Evolutionary conservation across 192 early-diverging fungal genomes (phyloP), one percentile per base, ranked within the genome.

Genomic region (Globomyces pollinis-pini): DNA sequence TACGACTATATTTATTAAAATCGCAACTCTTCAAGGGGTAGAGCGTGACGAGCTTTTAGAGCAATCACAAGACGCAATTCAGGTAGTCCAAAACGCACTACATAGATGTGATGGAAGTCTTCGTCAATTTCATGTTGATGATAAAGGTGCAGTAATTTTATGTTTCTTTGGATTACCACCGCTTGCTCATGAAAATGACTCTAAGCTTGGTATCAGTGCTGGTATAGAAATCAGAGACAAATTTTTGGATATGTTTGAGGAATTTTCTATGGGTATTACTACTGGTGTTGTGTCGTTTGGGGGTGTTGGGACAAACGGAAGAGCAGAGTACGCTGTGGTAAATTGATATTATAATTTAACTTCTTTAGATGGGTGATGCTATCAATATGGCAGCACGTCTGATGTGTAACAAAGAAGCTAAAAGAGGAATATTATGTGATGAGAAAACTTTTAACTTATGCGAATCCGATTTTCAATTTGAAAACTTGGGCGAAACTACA

Each of bases 281-380:
- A 79, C 77, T 13, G 77, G 77, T 1, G 73, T 79, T 15, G 67
- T 79, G 0, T 67, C 73, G 1, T 66, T 75, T 63, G 77, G 77
- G 7, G 77, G 77, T 47, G 77, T 79, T 13, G 77, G 77, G 1
- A 72, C 76, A 47, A 38, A 54, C 8, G 50, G 67, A 16, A 52
- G 77, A n/a, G 76, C 77, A 7, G 77, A 79, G 49, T 79, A 79
- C 57, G 77, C 77, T 16, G 67, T 79, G 65, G 77, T 79, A 72
- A 39, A 68, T 54, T 8, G 18, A 11, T 54, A 1, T 34, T 21
- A 42, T 32, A 28, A 13, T 30, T 13, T n/a, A n/a, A n/a, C n/a
- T n/a, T n/a, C n/a, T n/a, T n/a, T 28, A 79, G 77, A 79, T 79
- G 77, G 77, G 77, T 21, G 77, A 79, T 47, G 73, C 77, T 7